Percentiles rank a stretch among this genome's conserved stretches.
Conservation (phyloP, 176 grass and related monocot genomes). For the Echinochloa phyllopogon region DNA sequence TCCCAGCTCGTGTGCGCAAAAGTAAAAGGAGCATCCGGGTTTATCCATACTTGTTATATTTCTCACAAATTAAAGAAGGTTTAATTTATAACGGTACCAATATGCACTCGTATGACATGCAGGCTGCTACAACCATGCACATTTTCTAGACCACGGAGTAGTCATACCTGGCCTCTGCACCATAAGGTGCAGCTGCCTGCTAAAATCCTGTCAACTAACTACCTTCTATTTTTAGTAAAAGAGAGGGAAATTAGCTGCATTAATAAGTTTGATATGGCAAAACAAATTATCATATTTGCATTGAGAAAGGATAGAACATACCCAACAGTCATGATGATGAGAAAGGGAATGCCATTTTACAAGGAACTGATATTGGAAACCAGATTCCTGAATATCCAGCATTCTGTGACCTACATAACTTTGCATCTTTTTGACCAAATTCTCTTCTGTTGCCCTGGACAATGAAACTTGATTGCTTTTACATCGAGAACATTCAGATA, state of each 20-base stretch:
- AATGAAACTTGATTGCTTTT: conserved; percentile 4
- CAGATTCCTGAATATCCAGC: conserved; percentile 41
- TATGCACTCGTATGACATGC: background rate
- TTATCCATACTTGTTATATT: background rate
- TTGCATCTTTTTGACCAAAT: conserved; percentile 55
- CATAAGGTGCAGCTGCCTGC: background rate
- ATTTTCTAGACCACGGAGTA: background rate
- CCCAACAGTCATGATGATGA: conserved; percentile 75
- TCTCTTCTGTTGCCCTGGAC: conserved; percentile 10
- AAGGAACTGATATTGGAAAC: conserved; percentile 58
- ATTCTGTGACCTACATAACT: conserved; percentile 61
- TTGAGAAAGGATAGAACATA: conserved; percentile 32
- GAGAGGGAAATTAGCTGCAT: background rate
- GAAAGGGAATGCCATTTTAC: conserved; percentile 77
- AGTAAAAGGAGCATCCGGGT: background rate
- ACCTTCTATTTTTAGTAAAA: background rate
- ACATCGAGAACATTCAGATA: conserved; percentile 52
- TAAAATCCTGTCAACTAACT: background rate
- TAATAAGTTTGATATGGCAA: background rate
- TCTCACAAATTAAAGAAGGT: background rate
- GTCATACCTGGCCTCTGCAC: background rate
- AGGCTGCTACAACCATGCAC: background rate
- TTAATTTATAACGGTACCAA: background rate
- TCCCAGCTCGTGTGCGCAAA: background rate
- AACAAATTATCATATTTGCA: conserved; percentile 20